These are phyloP conservation scores for Lactarius hatsudake DNA, from an alignment of 768 basidiomycete genomes.

Conservation along the genomic window DNA sequence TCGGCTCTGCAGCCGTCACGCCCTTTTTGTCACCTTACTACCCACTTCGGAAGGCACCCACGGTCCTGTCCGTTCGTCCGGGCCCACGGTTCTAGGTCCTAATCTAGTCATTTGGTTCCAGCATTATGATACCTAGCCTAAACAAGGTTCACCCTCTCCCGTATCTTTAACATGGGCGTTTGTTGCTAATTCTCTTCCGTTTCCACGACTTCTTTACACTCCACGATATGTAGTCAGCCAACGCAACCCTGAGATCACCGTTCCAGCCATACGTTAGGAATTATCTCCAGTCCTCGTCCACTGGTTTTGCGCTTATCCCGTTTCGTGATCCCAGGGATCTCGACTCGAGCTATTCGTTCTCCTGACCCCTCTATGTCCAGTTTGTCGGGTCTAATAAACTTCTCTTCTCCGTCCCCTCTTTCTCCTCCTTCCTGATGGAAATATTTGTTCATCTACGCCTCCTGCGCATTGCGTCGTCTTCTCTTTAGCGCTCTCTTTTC, in stretches of 20 bases:
- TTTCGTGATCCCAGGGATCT: conserved; percentile 23
- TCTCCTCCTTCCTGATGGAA: conserved; percentile 29
- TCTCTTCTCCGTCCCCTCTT: conserved; percentile 27
- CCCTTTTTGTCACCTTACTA: conserved; percentile 22
- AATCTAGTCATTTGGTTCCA: conserved; percentile 23
- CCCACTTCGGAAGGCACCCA: conserved; percentile 23
- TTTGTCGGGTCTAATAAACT: conserved; percentile 24
- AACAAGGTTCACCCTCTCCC: conserved; percentile 26
- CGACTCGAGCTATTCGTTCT: conserved; percentile 15
- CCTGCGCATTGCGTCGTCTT: conserved; percentile 23
- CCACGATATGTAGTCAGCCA: conserved; percentile 24
- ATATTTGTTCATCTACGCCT: conserved; percentile 28
- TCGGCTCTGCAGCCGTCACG: conserved; percentile 21
- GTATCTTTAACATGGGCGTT: conserved; percentile 26
- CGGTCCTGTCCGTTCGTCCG: conserved; percentile 26
- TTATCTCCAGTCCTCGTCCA: conserved; percentile 14
- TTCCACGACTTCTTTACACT: conserved; percentile 24
- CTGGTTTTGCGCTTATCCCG: conserved; percentile 16
- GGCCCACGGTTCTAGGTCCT: conserved; percentile 24
- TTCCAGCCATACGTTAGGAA: conserved; percentile 11
- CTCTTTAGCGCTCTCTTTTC: conserved; percentile 16
- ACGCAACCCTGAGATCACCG: conserved; percentile 27
- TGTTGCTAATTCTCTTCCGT: conserved; percentile 15
- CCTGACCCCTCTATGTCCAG: conserved; percentile 27
- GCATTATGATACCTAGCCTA: conserved; percentile 19